phyloP scores from a whole-genome alignment of 1,284 basidiomycete genomes.

The Butyriboletus appendiculatus region DNA sequence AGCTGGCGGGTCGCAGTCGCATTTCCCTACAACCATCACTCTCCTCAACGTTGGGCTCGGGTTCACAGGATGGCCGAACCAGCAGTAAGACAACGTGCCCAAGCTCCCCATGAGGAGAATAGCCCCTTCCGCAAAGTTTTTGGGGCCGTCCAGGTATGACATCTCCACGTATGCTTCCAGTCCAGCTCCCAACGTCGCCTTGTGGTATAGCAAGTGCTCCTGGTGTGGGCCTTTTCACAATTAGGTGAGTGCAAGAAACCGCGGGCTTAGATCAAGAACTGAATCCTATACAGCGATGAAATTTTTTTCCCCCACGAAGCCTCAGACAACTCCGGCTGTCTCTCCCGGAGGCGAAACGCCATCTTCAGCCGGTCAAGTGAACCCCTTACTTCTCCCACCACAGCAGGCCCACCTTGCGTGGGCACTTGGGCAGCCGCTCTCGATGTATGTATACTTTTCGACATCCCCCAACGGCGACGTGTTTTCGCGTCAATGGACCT shows the following conservation, averaged over 20 bases:
- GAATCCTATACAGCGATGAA: conserved; percentile 41
- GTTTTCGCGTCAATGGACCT: conserved; percentile 55
- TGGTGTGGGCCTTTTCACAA: conserved; percentile 63
- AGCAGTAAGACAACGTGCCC: conserved; percentile 17
- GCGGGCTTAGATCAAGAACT: background rate
- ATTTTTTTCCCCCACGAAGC: conserved; percentile 40
- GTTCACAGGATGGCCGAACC: conserved; percentile 27
- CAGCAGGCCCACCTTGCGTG: conserved; percentile 55
- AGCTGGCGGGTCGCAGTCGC: background rate
- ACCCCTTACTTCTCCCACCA: conserved; percentile 54
- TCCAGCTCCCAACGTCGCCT: conserved; percentile 1
- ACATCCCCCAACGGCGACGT: conserved; percentile 61
- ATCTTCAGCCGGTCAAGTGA: conserved; percentile 23
- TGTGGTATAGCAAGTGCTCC: conserved; percentile 57
- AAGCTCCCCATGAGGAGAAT: conserved; percentile 17
- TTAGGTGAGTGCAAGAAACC: conserved; percentile 46
- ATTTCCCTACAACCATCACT: conserved; percentile 3
- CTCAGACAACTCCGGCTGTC: conserved; percentile 26
- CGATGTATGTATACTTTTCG: conserved; percentile 78
- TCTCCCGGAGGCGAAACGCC: conserved; percentile 28
- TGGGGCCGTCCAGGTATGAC: conserved; percentile 24
- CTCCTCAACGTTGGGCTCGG: conserved; percentile 1
- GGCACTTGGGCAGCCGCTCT: conserved; percentile 56
- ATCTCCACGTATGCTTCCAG: background rate
- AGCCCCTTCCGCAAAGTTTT: conserved; percentile 29